phyloP scores from a whole-genome alignment of 202 grass and related monocot genomes.

The Panicum hallii region DNA sequence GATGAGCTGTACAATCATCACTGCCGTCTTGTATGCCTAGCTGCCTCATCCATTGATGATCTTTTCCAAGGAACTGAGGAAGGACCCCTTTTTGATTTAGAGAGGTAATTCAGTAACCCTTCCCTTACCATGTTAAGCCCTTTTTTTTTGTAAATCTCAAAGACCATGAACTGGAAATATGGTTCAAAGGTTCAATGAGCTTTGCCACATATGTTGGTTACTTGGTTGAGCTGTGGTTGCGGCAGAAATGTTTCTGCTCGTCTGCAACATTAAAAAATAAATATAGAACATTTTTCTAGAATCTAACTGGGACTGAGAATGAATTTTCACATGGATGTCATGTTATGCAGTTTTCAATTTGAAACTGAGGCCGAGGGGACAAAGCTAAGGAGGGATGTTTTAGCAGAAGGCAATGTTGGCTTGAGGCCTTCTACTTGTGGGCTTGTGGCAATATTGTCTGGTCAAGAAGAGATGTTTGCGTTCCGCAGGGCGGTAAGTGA shows the following conservation, averaged over 20 bases:
- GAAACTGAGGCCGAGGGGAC: conserved; percentile 85
- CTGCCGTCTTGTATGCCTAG: conserved; percentile 80
- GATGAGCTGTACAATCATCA: conserved; percentile 98
- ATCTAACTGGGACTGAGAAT: conserved; percentile 15
- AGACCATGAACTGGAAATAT: neutral
- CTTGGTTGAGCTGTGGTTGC: neutral
- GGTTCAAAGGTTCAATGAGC: neutral
- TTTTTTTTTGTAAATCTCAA: neutral
- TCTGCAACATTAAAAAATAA: conserved; percentile 11
- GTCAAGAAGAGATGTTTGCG: conserved; percentile 92
- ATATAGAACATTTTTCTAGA: neutral
- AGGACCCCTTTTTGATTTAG: conserved; percentile 92
- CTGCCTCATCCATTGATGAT: conserved; percentile 81
- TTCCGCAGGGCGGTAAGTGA: conserved; percentile 92
- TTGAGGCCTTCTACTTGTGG: conserved; percentile 53
- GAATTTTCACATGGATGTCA: neutral
- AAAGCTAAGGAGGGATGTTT: conserved; percentile 85
- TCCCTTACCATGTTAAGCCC: neutral
- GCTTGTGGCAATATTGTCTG: conserved; percentile 77
- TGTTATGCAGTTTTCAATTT: conserved; percentile 85
- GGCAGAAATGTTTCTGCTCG: neutral
- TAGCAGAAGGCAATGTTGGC: conserved; percentile 67
- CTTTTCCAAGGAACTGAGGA: conserved; percentile 96
- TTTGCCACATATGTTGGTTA: neutral
- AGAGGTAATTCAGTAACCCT: conserved; percentile 61